Evolutionary conservation across 768 basidiomycete species (phyloP).

Genomic region (Mycena crocata): DNA sequence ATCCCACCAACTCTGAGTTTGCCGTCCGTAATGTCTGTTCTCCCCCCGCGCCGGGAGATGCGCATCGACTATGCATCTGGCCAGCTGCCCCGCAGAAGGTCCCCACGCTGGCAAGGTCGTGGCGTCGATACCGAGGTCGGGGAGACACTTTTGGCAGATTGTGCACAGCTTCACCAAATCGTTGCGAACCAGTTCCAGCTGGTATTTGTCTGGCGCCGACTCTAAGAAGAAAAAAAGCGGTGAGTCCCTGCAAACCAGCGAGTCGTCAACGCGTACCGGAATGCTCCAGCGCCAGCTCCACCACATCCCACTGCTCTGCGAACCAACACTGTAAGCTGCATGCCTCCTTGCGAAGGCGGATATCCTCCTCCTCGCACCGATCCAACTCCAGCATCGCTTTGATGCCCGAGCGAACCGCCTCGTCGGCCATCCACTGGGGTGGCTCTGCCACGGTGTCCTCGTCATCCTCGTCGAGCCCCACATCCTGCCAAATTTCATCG

Average conservation of each 20-base stretch:
- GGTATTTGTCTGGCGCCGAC: background rate
- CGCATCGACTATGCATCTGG: background rate
- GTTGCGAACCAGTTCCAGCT: background rate
- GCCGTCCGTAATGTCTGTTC: conserved; percentile 8
- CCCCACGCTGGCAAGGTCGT: background rate
- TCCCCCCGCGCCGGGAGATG: background rate
- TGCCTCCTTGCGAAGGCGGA: conserved; percentile 33
- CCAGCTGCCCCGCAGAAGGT: background rate
- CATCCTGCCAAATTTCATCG: conserved; percentile 35
- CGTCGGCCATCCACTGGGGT: conserved; percentile 44
- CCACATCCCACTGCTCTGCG: conserved; percentile 38
- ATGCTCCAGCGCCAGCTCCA: background rate
- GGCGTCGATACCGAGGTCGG: background rate
- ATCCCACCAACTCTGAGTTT: too few relatives aligned
- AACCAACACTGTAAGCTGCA: conserved; percentile 41
- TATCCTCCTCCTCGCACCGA: conserved; percentile 42
- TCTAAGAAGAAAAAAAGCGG: too few relatives aligned
- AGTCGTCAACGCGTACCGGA: background rate
- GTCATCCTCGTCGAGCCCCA: conserved; percentile 42
- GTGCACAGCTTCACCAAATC: background rate
- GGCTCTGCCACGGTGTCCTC: background rate
- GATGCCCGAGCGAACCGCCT: conserved; percentile 43
- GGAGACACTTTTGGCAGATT: background rate
- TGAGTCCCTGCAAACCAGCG: too few relatives aligned
- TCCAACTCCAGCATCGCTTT: conserved; percentile 30